Evolutionary conservation across 345 rosid species (phyloP).

Genomic region (Orychophragmus violaceus): DNA sequence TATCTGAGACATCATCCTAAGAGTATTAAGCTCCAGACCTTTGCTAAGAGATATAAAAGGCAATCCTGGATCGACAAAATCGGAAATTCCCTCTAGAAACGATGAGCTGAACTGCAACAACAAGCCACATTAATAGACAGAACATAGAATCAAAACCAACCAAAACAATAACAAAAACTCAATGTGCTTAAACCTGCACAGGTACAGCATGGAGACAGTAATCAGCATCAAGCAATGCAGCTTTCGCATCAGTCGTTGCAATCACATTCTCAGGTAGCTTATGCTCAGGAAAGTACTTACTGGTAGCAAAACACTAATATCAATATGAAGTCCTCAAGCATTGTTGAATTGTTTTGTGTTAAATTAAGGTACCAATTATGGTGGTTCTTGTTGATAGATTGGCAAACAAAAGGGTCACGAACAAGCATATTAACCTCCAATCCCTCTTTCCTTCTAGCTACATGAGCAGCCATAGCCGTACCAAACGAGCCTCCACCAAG

Average conservation of each 20-base stretch:
- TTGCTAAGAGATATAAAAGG: slow-evolving; percentile 94
- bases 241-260: slow-evolving; percentile 69
- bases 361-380: slow-evolving; percentile 42
- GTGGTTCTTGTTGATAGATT: slow-evolving; percentile 56
- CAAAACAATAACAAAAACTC: background rate
- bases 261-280: slow-evolving; percentile 72
- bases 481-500: slow-evolving; percentile 98
- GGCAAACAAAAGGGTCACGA: slow-evolving; percentile 65
- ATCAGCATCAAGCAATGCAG: slow-evolving; percentile 72
- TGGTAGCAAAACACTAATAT: slow-evolving; percentile 15
- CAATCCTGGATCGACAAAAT: slow-evolving; percentile 70
- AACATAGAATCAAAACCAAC: slow-evolving; percentile 14
- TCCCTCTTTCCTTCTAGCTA: slow-evolving; percentile 61
- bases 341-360: too few relatives aligned
- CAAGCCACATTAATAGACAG: slow-evolving; percentile 11
- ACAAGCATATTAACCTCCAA: slow-evolving; percentile 77
- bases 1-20: slow-evolving; percentile 93
- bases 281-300: slow-evolving; percentile 80
- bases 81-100: slow-evolving; percentile 72
- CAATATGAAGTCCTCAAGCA: background rate
- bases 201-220: slow-evolving; percentile 91
- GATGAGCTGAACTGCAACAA: slow-evolving; percentile 84
- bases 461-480: slow-evolving; percentile 92
- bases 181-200: slow-evolving; percentile 59
- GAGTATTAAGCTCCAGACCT: slow-evolving; percentile 82